Base-by-base conservation (phyloP, 176 grass and related monocot genomes). In the Aegilops tauschii region DNA sequence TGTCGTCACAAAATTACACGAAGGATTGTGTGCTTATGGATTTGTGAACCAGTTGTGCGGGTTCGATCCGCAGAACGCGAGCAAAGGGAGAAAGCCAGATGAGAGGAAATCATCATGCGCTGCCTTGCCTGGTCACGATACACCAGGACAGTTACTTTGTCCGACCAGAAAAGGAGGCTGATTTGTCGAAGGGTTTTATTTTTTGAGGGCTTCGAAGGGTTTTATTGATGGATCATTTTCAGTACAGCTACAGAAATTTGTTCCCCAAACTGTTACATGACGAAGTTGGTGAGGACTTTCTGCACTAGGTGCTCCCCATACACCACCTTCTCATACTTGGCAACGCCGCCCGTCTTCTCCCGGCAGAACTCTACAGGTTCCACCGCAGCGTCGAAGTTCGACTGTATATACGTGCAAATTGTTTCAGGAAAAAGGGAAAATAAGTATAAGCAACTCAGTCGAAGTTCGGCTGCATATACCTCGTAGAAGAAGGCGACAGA, bases 401-500 rank as follows among this genome's bases (percentile, higher is more conserved):
- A 88, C 94, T 98, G 88, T 28, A 59, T 21, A 59, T 29, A 75
- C 21, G 0, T 3, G 40, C 12, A 74, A 29, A 78, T 62, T 27
- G 27, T 79, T 89, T 31, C 65, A 42, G 36, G 31, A 78, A 63
- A 0, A 56, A 10, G 3, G 12, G 66, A 0, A n/a, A 47, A 5
- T 12, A 17, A 65, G 59, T 64, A 59, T 20, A 50, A 52, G 17
- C 9, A 63, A 67, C 17, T 18, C 39, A 4, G 30, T 30, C 2
- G 13, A 58, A 56, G 14, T 20, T 56, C 52, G 17, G 17, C 18
- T 1, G 81, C 17, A 35, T 49, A 54, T 84, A 96, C 96, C 93
- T 98, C 96, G 1, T 95, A 94, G 78, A 98, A 98, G 73, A 89
- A 98, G 0, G 88, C 96, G 37, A 96, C 82, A 13, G 96, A 98